Conservation (phyloP, 225 moss, liverwort and hornwort genomes). For the Anthoceros angustus region DNA sequence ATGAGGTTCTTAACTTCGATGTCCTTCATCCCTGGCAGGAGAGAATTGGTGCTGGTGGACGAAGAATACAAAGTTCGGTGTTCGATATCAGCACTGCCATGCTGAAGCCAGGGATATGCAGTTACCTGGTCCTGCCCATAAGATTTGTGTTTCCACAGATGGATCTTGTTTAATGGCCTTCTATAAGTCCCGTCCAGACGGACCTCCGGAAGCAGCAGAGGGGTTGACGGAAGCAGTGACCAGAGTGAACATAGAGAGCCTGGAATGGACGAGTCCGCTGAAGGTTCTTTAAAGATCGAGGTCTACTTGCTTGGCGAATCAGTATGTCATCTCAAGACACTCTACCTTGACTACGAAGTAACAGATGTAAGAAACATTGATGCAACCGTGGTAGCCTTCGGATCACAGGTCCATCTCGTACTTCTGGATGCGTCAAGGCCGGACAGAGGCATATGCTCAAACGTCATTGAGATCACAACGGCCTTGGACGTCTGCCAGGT, state of each 20-base stretch:
- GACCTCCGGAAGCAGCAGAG: background rate
- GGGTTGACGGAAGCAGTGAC: background rate
- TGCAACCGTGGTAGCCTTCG: slow-evolving; percentile 18
- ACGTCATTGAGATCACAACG: slow-evolving; percentile 23
- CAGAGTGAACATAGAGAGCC: background rate
- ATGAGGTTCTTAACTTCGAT: slow-evolving; percentile 27
- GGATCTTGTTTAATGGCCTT: slow-evolving; percentile 34
- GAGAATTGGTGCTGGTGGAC: slow-evolving; percentile 34
- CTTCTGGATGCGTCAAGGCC: slow-evolving; percentile 15
- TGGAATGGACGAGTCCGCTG: background rate
- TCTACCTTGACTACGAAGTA: background rate
- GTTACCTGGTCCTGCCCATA: slow-evolving; percentile 10
- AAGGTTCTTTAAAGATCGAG: slow-evolving; percentile 11
- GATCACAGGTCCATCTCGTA: slow-evolving; percentile 34
- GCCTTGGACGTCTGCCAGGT: slow-evolving; percentile 21
- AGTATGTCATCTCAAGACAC: slow-evolving; percentile 13
- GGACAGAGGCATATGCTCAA: slow-evolving; percentile 10
- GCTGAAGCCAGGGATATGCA: slow-evolving; percentile 26
- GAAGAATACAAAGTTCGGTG: slow-evolving; percentile 12
- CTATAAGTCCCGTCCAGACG: background rate
- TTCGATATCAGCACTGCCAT: slow-evolving; percentile 27
- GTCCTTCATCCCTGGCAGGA: slow-evolving; percentile 35
- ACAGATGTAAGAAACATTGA: slow-evolving; percentile 9
- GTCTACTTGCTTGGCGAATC: slow-evolving; percentile 25
- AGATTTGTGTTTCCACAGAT: slow-evolving; percentile 25